A percentile compares a stretch with the other conserved stretches of the same genome.
Conservation (phyloP, 73 alveolate species). For the Durusdinium trenchii region DNA sequence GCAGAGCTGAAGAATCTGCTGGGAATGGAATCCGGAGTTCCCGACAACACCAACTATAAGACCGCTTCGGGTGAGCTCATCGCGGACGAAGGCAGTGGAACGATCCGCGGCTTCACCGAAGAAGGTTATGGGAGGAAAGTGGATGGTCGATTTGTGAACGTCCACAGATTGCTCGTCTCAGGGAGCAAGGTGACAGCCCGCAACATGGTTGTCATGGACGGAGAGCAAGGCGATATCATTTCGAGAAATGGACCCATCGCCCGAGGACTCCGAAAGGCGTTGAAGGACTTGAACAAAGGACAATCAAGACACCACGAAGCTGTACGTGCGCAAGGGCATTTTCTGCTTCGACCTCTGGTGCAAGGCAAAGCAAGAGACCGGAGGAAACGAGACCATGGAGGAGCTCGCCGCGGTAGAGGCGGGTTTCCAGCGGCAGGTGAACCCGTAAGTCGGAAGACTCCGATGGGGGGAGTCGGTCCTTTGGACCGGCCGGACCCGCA, state of each 20-base stretch:
- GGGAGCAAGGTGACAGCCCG: not conserved
- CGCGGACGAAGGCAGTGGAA: not conserved
- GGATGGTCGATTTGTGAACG: not conserved
- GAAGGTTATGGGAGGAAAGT: not conserved
- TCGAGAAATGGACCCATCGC: not conserved
- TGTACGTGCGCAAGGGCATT: not conserved
- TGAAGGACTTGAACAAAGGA: not conserved
- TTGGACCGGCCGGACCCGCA: no score
- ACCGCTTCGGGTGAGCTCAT: slow-evolving; percentile 14
- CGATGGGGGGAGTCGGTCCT: no score
- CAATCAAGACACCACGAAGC: not conserved
- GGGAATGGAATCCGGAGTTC: not conserved
- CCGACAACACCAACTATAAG: not conserved
- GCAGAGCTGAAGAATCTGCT: not conserved
- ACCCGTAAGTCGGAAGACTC: not conserved
- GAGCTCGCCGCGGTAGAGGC: not conserved
- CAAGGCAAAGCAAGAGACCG: not conserved
- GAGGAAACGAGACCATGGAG: not conserved
- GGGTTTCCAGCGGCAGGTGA: not conserved
- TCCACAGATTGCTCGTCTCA: not conserved
- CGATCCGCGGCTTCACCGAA: not conserved
- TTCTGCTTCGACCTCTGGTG: not conserved
- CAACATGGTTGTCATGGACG: not conserved
- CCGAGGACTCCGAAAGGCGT: not conserved
- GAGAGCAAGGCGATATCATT: no score